Percentiles rank a stretch among this genome's conserved stretches.
Evolutionary conservation across 352 stramenopile species (phyloP).

Genomic region (Phytophthora cajani): DNA sequence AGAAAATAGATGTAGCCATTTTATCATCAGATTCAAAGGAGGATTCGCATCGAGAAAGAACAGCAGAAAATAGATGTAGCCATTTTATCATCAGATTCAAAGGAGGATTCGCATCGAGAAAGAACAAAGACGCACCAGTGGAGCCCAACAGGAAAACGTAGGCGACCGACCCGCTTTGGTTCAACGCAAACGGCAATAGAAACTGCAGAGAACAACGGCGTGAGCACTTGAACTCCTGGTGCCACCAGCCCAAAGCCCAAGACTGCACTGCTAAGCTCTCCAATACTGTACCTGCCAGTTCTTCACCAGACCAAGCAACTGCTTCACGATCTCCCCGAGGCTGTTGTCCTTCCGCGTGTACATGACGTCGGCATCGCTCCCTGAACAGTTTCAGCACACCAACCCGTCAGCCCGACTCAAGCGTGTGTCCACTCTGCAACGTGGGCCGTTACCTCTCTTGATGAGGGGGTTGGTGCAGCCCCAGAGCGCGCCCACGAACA

Average conservation of each 20-base stretch:
- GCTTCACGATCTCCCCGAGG: constrained; percentile 49
- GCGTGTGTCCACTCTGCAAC: background rate
- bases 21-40: background rate
- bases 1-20: background rate
- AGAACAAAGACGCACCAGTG: constrained; percentile 42
- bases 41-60: background rate
- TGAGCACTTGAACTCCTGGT: background rate
- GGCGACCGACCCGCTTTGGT: constrained; percentile 84
- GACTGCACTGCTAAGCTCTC: background rate
- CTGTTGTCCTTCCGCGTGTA: constrained; percentile 76
- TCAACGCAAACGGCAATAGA: constrained; percentile 80
- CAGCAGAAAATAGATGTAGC: background rate
- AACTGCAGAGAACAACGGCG: constrained; percentile 50
- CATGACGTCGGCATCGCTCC: constrained; percentile 53
- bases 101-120: background rate
- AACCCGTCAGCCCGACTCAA: background rate
- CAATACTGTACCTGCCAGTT: constrained; percentile 73
- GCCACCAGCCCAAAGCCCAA: background rate
- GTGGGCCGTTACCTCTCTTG: constrained; percentile 57
- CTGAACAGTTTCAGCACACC: constrained; percentile 29
- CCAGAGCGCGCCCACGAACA: constrained; percentile 87
- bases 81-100: background rate
- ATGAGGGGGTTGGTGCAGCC: constrained; percentile 89
- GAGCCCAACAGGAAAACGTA: constrained; percentile 85
- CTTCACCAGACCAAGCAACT: constrained; percentile 53